Base-by-base conservation (phyloP, 805 yeast genomes). In the Diddensiella transvaalensis region DNA sequence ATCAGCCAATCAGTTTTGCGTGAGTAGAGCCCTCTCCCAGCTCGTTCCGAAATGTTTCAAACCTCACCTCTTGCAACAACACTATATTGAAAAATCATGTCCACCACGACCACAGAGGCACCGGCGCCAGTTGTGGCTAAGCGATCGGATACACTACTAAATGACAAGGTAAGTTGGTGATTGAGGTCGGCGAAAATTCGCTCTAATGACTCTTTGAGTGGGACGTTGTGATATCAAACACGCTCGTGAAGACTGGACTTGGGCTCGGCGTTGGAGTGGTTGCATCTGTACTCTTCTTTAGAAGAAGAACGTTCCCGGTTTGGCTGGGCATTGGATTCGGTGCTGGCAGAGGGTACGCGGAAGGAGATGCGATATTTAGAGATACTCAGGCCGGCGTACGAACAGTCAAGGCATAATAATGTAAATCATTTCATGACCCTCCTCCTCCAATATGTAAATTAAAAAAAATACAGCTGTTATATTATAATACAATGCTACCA, bases 261-360 rank as follows among this genome's bases (percentile, higher is more conserved):
- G 99, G 99, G 44, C 83, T 93, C 59, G 98, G 98, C 56, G 93
- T 84, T 40, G 99, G 99, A 71, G 96, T 93, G 29, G 78, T 91
- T 50, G 86, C 95, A 40, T 87, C 96, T 5, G 95, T 90, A 39
- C 70, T 93, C 51, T 71, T 93, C 49, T 93, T 93, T 76, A 87
- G 78, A 69, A 87, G 98, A 76, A 83, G 98, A 71, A 78, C 96
- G 6, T 93, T 89, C 82, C 99, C 99, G 47, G 98, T 91, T 38
- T 90, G 97, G 96, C 71, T 91, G 53, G 99, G 99, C 57, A 72
- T 89, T 56, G 99, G 99, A 33, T 91, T 93, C 62, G 99, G 99
- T 58, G 78, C 90, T 54, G 99, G 99, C 57, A 85, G 96, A 75
- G 96, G 96, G 47, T 93, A 89, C 71, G 82, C 98, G 52, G 99